Conservation (phyloP, 345 rosid genomes). For the Rhizophora apiculata region DNA sequence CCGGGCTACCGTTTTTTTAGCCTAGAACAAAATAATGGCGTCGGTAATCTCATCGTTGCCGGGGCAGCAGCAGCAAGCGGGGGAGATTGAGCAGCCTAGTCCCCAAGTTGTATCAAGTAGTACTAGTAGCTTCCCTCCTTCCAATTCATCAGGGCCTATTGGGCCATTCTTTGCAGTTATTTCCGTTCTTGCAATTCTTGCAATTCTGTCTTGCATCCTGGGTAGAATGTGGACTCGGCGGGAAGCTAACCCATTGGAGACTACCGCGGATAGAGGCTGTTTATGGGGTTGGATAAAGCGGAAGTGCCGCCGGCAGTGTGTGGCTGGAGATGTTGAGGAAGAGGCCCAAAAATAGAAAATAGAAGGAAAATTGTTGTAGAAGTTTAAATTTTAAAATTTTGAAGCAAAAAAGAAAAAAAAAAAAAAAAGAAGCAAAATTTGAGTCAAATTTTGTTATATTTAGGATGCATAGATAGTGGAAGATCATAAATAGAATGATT, state of each 20-base stretch:
- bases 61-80: slow-evolving; percentile 24
- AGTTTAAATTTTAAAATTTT: too few species aligned
- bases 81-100: slow-evolving; percentile 13
- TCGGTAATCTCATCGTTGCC: slow-evolving; percentile 27
- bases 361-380: too few species aligned
- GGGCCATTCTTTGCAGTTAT: slow-evolving; percentile 73
- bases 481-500: too few species aligned
- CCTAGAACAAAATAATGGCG: slow-evolving; percentile 18
- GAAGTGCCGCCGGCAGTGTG: slow-evolving; percentile 24
- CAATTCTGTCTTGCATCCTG: slow-evolving; percentile 54
- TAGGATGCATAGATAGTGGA: too few species aligned
- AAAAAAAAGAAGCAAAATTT: too few species aligned
- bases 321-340: slow-evolving; percentile 37
- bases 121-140: slow-evolving; percentile 22
- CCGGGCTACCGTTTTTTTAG: not conserved
- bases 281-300: slow-evolving; percentile 42
- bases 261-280: slow-evolving; percentile 34
- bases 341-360: too few species aligned
- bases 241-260: slow-evolving; percentile 33
- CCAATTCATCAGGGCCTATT: slow-evolving; percentile 42
- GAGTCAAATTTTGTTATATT: too few species aligned
- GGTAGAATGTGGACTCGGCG: slow-evolving; percentile 47
- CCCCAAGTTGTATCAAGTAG: slow-evolving; percentile 17
- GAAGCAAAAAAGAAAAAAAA: too few species aligned
- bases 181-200: slow-evolving; percentile 47